phyloP scores from a whole-genome alignment of 768 basidiomycete genomes.

The Pleurotus ostreatus region DNA sequence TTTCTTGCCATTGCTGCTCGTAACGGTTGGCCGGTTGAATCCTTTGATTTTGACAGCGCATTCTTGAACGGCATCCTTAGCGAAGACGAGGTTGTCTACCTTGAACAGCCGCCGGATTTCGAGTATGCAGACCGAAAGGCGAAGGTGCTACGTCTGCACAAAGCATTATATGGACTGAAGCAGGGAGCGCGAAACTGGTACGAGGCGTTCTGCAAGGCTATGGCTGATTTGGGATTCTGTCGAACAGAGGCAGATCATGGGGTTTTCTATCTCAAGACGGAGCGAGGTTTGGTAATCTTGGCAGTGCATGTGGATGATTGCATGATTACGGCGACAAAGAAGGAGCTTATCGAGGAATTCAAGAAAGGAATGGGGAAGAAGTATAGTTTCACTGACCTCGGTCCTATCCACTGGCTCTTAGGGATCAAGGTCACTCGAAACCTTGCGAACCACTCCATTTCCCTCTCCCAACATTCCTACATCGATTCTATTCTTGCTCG shows the following conservation, averaged over 20 bases:
- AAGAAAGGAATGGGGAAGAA: conserved; percentile 11
- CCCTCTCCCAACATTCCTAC: conserved; percentile 27
- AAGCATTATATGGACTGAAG: conserved; percentile 29
- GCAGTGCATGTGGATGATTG: conserved; percentile 24
- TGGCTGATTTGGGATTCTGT: conserved; percentile 17
- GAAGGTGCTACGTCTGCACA: not conserved
- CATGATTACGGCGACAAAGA: conserved; percentile 13
- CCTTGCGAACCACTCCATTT: conserved; percentile 16
- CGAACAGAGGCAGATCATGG: conserved; percentile 17
- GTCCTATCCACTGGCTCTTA: conserved; percentile 20
- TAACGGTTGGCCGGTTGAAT: not conserved
- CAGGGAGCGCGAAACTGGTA: conserved; percentile 28
- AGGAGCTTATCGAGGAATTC: conserved; percentile 9
- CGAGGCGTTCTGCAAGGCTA: conserved; percentile 17
- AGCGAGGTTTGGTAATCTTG: conserved; percentile 16
- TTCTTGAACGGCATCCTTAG: not conserved
- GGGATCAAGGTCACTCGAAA: conserved; percentile 27
- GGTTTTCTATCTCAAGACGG: conserved; percentile 16
- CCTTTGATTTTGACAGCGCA: not conserved
- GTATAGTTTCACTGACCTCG: conserved; percentile 16
- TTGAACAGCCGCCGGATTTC: not conserved
- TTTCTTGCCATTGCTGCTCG: conserved; percentile 3
- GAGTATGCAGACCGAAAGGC: not conserved
- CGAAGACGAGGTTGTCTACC: not conserved
- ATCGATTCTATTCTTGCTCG: conserved; percentile 19